These are phyloP conservation scores for Penicillium thymicola DNA, from an alignment of 2,329 filamentous ascomycete species.

Conservation along the genomic window DNA sequence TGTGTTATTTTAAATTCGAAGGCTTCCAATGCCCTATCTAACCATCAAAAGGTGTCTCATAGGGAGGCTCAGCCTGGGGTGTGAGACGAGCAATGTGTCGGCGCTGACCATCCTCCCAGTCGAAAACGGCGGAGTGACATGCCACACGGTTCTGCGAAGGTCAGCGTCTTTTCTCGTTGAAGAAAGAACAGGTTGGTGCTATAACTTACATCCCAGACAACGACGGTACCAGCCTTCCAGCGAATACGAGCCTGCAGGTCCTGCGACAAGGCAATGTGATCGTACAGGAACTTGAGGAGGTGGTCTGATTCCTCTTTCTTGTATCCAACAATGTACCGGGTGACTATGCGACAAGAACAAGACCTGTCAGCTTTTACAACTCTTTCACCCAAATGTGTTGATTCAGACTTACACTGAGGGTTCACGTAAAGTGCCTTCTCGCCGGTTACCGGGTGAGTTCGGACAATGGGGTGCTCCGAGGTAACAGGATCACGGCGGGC, in stretches of 20 bases:
- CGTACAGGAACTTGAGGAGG: constrained; percentile 72
- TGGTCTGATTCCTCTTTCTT: constrained; percentile 85
- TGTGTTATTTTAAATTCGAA: neutral
- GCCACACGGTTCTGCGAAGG: constrained; percentile 64
- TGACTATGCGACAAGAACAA: constrained; percentile 53
- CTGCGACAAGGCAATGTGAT: constrained; percentile 68
- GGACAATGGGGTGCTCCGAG: constrained; percentile 71
- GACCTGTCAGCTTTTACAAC: neutral
- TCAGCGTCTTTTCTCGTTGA: constrained; percentile 6
- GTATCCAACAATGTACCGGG: constrained; percentile 72
- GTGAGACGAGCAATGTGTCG: constrained; percentile 79
- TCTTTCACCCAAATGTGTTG: neutral
- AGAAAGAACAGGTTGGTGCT: neutral
- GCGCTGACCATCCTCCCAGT: constrained; percentile 76
- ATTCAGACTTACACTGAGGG: constrained; percentile 63
- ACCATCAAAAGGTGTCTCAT: constrained; percentile 61
- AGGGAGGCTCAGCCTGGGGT: constrained; percentile 75
- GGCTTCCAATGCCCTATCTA: constrained; percentile 7
- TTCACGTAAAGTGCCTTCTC: constrained; percentile 84
- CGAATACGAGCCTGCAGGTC: constrained; percentile 72
- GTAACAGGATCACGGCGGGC: constrained; percentile 72
- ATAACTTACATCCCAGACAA: constrained; percentile 70
- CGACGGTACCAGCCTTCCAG: constrained; percentile 76
- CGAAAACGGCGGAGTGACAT: constrained; percentile 72
- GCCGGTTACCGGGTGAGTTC: constrained; percentile 76